Evolutionary conservation across 257 asterid species (phyloP).

Genomic region (Cordia subcordata): DNA sequence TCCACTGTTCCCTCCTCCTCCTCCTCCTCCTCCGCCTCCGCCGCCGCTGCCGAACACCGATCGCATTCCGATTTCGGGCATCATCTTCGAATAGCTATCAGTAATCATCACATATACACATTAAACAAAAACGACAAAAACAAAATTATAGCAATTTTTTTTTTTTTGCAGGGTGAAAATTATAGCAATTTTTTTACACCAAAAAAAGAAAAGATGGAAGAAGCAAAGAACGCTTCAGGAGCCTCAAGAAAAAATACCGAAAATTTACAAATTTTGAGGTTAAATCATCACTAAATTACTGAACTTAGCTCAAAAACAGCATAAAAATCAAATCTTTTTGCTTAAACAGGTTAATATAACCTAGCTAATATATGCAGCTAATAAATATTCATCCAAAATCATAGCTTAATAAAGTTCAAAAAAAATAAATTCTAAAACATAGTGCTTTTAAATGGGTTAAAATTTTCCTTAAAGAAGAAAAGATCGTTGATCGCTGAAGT

Average conservation of each 20-base stretch:
- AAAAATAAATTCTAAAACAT: too few species aligned
- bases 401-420: not conserved
- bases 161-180: not conserved
- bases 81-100: constrained; percentile 40
- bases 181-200: not conserved
- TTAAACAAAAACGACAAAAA: not conserved
- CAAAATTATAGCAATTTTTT: not conserved
- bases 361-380: not conserved
- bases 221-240: not conserved
- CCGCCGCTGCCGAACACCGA: constrained; percentile 29
- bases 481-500: not conserved
- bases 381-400: not conserved
- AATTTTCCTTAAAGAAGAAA: constrained; percentile 4
- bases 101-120: constrained; percentile 34
- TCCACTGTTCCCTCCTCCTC: constrained; percentile 38
- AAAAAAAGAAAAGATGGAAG: not conserved
- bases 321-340: constrained; percentile 15
- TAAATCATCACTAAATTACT: constrained; percentile 3
- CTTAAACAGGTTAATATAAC: constrained; percentile 1
- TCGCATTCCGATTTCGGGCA: constrained; percentile 46
- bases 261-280: constrained; percentile 6
- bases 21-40: constrained; percentile 40
- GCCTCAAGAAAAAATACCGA: not conserved
- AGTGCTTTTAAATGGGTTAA: too few species aligned
- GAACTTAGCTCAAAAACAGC: not conserved